Conservation (phyloP, 441 rosid species). For the Euphorbia schlechtendalii region DNA sequence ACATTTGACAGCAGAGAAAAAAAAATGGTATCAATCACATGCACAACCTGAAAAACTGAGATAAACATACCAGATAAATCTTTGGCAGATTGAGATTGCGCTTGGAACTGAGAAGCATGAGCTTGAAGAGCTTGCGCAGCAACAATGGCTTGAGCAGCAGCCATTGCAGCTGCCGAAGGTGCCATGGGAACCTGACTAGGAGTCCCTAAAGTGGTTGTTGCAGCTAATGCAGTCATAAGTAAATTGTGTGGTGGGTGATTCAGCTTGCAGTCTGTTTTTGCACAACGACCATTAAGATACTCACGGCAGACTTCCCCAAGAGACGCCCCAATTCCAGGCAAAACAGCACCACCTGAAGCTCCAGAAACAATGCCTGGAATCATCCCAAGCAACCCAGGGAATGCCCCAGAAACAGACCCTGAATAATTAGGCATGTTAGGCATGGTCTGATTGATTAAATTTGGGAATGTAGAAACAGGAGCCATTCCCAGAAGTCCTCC, state of each 20-base stretch:
- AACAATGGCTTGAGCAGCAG: constrained; percentile 99
- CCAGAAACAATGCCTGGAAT: constrained; percentile 84
- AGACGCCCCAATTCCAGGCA: constrained; percentile 95
- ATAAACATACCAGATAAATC: constrained; percentile 53
- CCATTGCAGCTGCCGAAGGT: constrained; percentile 99
- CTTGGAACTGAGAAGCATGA: constrained; percentile 97
- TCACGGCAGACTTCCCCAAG: constrained; percentile 98
- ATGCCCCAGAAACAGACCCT: constrained; percentile 86
- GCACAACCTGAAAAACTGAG: background rate
- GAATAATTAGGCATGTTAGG: constrained; percentile 99
- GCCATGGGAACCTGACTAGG: constrained; percentile 97
- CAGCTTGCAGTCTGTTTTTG: constrained; percentile 74
- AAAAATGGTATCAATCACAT: background rate
- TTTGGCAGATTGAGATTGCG: constrained; percentile 67
- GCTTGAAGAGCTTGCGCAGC: constrained; percentile 99
- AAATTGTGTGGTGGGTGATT: constrained; percentile 90
- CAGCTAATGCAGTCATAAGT: constrained; percentile 90
- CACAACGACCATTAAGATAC: constrained; percentile 81
- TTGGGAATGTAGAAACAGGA: constrained; percentile 67
- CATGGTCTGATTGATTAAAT: constrained; percentile 86
- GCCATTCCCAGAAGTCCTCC: constrained; percentile 77
- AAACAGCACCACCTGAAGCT: constrained; percentile 90
- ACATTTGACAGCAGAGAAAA: background rate
- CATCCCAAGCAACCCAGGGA: constrained; percentile 92
- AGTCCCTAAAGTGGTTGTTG: constrained; percentile 80